A percentile compares a stretch with the other conserved stretches of the same genome.
Conservation (phyloP, 345 rosid species). For the Noccaea bulbosa region DNA sequence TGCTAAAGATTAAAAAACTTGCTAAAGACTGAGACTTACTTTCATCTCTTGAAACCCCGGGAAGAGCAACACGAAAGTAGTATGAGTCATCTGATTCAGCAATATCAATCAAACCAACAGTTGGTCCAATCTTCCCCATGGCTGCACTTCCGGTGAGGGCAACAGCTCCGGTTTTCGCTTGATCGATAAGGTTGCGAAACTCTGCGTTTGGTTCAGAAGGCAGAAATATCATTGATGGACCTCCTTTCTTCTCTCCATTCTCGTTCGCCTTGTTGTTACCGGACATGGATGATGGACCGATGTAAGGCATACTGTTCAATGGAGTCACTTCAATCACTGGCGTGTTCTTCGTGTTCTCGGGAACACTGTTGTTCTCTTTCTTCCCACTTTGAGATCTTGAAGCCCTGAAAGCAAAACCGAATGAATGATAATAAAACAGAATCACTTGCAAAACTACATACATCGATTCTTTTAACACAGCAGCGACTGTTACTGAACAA, state of each 20-base stretch:
- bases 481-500: background rate
- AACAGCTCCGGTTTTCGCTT: constrained; percentile 59
- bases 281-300: constrained; percentile 51
- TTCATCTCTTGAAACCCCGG: constrained; percentile 72
- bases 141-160: constrained; percentile 74
- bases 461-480: background rate
- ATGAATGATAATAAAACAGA: no score
- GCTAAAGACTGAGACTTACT: constrained; percentile 51
- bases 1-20: background rate
- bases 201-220: constrained; percentile 54
- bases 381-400: constrained; percentile 25
- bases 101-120: constrained; percentile 60
- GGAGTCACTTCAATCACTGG: constrained; percentile 60
- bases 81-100: constrained; percentile 67
- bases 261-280: constrained; percentile 28
- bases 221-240: constrained; percentile 56
- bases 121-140: constrained; percentile 61
- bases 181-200: constrained; percentile 47
- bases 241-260: constrained; percentile 40
- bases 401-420: constrained; percentile 37
- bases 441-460: background rate
- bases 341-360: constrained; percentile 26
- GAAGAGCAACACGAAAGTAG: constrained; percentile 65
- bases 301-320: constrained; percentile 68
- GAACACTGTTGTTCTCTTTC: constrained; percentile 14